phyloP scores from a whole-genome alignment of 805 yeast genomes.

The Cyberlindnera xylosilytica region DNA sequence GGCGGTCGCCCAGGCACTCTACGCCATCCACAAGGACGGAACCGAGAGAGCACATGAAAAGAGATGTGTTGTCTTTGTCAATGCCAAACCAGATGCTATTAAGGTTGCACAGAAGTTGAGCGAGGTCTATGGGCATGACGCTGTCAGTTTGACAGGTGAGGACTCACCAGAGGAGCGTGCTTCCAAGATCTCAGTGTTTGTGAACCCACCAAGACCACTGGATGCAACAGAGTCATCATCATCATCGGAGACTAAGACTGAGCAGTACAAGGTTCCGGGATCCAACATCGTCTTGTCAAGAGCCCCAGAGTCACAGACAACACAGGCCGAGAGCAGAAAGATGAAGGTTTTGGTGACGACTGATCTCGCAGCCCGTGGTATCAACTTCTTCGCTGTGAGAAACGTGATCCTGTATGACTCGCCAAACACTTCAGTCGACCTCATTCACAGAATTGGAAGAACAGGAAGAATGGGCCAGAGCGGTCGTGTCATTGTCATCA shows the following conservation, averaged over 20 bases:
- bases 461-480: slow-evolving; percentile 89
- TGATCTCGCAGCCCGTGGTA: slow-evolving; percentile 85
- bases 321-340: slow-evolving; percentile 16
- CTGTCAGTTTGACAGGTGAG: slow-evolving; percentile 64
- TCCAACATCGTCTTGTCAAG: slow-evolving; percentile 32
- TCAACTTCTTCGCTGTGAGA: slow-evolving; percentile 78
- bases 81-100: slow-evolving; percentile 61
- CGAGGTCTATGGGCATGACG: slow-evolving; percentile 51
- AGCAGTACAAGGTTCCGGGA: slow-evolving; percentile 28
- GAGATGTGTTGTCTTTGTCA: slow-evolving; percentile 81
- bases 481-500: slow-evolving; percentile 83
- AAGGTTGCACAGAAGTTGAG: slow-evolving; percentile 54
- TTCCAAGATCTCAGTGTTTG: slow-evolving; percentile 54
- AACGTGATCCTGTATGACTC: slow-evolving; percentile 83
- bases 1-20: slow-evolving; percentile 84
- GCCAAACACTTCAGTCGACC: slow-evolving; percentile 80
- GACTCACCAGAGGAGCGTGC: slow-evolving; percentile 60
- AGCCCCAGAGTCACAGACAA: slow-evolving; percentile 8
- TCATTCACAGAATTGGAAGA: slow-evolving; percentile 89
- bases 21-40: slow-evolving; percentile 81
- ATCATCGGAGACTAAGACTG: slow-evolving; percentile 1
- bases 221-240: slow-evolving; percentile 23
- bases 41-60: slow-evolving; percentile 75
- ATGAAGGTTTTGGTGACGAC: slow-evolving; percentile 80
- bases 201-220: slow-evolving; percentile 53